Evolutionary conservation across 768 basidiomycete species (phyloP), one percentile per base, ranked within the genome.

Genomic region (Tremella fuciformis): DNA sequence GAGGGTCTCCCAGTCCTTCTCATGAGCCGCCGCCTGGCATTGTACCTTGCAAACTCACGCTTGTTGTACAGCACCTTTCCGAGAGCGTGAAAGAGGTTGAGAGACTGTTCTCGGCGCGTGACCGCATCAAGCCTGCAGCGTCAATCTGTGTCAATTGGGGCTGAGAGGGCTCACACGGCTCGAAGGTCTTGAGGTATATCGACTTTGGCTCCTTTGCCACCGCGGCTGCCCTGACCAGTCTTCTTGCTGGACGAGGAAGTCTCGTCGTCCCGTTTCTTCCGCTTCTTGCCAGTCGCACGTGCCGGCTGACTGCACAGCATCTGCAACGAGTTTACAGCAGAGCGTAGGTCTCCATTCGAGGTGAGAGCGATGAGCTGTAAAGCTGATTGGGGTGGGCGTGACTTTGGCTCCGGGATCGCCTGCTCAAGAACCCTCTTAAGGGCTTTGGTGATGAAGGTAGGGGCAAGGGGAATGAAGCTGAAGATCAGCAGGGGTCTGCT

Each of bases 11-110:
- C 7, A 70, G 53, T 3, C 75, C 75, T 76, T 57, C 1, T 8
- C 15, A 19, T 22, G 0, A 22, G 42, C 26, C 41, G 22, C 19
- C 6, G 15, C n/a, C 2, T 29, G 21, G 40, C 13, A 53, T 49
- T 26, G 18, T 2, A 50, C 13, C 44, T 41, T 21, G 16, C n/a
- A 1, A 26, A 55, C 84, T 55, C 44, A 96, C 96, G 85, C 77
- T 98, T 99, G 76, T 94, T 97, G 73, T 96, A 98, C 49, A 98
- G 75, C 1, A 98, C 83, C 78, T 89, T 94, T 15, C 96, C 96
- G 50, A 99, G 80, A 16, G 97, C 77, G 77, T 97, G 96, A 73
- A 99, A 99, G 51, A 99, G 78, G 9, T 84, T 85, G 15, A 99
- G 79, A 59, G 85, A 88, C 67, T 91, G 87, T 70, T 99, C 96